A percentile compares a stretch with the other conserved stretches of the same genome.
Evolutionary conservation across 148 eudicot genomes (phyloP).

Genomic region (Dianthus caryophyllus): DNA sequence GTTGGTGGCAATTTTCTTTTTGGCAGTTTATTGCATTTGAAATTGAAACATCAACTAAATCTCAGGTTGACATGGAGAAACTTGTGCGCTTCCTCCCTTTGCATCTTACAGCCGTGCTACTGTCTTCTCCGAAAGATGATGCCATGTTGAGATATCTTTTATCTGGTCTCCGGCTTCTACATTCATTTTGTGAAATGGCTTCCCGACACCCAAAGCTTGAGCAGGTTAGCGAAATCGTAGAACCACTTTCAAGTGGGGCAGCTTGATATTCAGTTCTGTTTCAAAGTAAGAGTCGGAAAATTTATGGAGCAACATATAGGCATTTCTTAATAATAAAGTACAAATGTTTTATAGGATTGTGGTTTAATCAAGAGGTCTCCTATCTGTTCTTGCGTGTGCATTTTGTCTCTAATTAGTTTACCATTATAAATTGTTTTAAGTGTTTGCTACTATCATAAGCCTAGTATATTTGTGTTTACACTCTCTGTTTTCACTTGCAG

Average conservation of each 20-base stretch:
- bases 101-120: conserved; percentile 64
- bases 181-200: conserved; percentile 76
- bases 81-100: conserved; percentile 67
- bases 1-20: not conserved
- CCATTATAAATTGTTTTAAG: not conserved
- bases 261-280: not conserved
- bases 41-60: conserved; percentile 12
- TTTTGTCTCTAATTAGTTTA: not conserved
- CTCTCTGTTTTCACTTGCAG: not conserved
- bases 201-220: conserved; percentile 79
- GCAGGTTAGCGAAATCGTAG: conserved; percentile 51
- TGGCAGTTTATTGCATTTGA: conserved; percentile 9
- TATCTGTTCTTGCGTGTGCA: not conserved
- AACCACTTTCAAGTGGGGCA: not conserved
- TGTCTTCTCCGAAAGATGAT: conserved; percentile 58
- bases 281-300: not conserved
- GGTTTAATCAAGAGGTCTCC: not conserved
- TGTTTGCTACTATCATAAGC: not conserved
- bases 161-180: conserved; percentile 65
- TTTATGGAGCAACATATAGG: not conserved
- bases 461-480: not conserved
- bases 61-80: conserved; percentile 76
- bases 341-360: not conserved
- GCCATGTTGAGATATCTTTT: conserved; percentile 56
- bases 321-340: not conserved